Evolutionary conservation across 2,329 filamentous ascomycete genomes (phyloP).

Genomic region (Cryoendolithus antarcticus): DNA sequence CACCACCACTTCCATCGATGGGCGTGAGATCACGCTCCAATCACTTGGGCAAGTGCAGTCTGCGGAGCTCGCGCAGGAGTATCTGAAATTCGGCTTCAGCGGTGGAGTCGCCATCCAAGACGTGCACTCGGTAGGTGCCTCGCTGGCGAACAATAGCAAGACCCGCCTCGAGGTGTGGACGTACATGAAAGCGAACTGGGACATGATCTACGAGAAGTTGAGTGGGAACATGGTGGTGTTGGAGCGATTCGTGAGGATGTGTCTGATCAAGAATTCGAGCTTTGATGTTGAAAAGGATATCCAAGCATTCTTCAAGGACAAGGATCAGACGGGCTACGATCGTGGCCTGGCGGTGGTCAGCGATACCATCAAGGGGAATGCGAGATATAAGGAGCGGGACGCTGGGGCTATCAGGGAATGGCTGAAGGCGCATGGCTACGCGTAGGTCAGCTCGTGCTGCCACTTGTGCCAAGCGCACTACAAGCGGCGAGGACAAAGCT

Average conservation of each 20-base stretch:
- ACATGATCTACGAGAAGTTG: slow-evolving; percentile 56
- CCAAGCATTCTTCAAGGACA: slow-evolving; percentile 68
- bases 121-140: slow-evolving; percentile 67
- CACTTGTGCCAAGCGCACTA: too few relatives aligned
- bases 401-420: slow-evolving; percentile 62
- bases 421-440: slow-evolving; percentile 53
- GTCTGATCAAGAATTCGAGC: slow-evolving; percentile 67
- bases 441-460: slow-evolving; percentile 9
- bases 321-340: slow-evolving; percentile 77
- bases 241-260: slow-evolving; percentile 74
- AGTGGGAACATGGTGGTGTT: slow-evolving; percentile 73
- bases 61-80: slow-evolving; percentile 51
- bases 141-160: slow-evolving; percentile 59
- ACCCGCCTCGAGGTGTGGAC: slow-evolving; percentile 70
- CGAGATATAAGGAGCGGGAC: slow-evolving; percentile 71
- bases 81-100: slow-evolving; percentile 66
- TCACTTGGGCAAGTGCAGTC: slow-evolving; percentile 66
- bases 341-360: slow-evolving; percentile 73
- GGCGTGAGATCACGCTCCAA: slow-evolving; percentile 72
- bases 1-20: slow-evolving; percentile 73
- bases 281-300: slow-evolving; percentile 61
- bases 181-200: slow-evolving; percentile 77
- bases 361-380: slow-evolving; percentile 74
- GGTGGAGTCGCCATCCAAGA: slow-evolving; percentile 77
- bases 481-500: too few relatives aligned